Evolutionary conservation across 441 rosid species (phyloP).

Genomic region (Mallotus repandus): DNA sequence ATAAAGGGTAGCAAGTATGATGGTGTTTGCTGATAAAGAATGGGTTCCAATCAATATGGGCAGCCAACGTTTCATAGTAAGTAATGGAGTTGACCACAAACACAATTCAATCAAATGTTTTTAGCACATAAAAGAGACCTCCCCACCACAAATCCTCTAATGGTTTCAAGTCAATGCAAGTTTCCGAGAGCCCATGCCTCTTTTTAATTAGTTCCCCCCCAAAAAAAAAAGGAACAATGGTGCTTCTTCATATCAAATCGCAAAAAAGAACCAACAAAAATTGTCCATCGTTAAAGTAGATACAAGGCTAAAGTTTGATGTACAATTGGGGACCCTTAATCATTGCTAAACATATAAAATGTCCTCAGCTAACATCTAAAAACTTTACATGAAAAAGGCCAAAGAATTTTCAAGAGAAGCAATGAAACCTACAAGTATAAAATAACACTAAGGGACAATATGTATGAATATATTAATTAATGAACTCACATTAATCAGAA

Average conservation of each 20-base stretch:
- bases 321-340: conserved; percentile 12
- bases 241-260: neutral
- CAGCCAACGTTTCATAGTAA: neutral
- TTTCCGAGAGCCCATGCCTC: conserved; percentile 3
- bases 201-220: neutral
- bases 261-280: neutral
- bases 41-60: conserved; percentile 12
- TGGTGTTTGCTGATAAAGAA: conserved; percentile 32
- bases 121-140: neutral
- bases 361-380: no score
- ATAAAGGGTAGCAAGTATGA: conserved; percentile 33
- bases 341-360: conserved; percentile 5
- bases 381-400: neutral
- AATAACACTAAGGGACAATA: neutral
- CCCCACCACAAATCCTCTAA: neutral
- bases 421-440: neutral
- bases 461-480: no score
- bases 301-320: conserved; percentile 4
- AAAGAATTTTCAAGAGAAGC: no score
- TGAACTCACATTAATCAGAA: no score
- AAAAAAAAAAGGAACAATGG: conserved; percentile 1
- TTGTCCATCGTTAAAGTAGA: neutral
- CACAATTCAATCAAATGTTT: neutral
- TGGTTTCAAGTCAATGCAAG: conserved; percentile 29
- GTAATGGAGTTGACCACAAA: conserved; percentile 32